Percentiles rank a stretch among this genome's conserved stretches.
Conservation (phyloP, 1,284 basidiomycete species). For the Microbotryum violaceum region DNA sequence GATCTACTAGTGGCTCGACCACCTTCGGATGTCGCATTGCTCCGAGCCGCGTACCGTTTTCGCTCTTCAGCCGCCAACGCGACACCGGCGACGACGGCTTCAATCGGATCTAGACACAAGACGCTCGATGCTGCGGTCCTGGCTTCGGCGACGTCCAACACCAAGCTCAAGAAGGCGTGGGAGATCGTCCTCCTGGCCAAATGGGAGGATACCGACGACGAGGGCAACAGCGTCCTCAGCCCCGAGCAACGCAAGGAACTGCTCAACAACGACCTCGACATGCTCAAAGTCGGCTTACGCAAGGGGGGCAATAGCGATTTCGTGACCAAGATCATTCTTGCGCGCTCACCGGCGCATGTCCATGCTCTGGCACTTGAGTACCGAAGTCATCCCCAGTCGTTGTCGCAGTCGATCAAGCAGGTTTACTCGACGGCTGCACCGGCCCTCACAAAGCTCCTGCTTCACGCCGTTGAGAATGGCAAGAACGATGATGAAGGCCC, state of each 20-base stretch:
- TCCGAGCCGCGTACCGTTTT: slow-evolving; percentile 22
- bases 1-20: slow-evolving; percentile 21
- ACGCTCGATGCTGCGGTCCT: slow-evolving; percentile 27
- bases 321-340: slow-evolving; percentile 26
- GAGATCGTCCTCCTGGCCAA: slow-evolving; percentile 21
- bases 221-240: neutral
- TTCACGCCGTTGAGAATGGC: slow-evolving; percentile 20
- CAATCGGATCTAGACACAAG: neutral
- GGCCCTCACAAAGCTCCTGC: slow-evolving; percentile 10
- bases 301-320: slow-evolving; percentile 24
- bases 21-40: slow-evolving; percentile 19
- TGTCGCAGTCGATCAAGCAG: slow-evolving; percentile 25
- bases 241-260: neutral
- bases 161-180: slow-evolving; percentile 21
- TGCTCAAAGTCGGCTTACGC: slow-evolving; percentile 25
- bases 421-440: slow-evolving; percentile 7
- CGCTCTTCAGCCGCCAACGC: slow-evolving; percentile 1
- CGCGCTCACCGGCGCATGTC: slow-evolving; percentile 23
- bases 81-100: neutral
- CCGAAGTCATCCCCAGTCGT: slow-evolving; percentile 2
- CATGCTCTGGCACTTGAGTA: slow-evolving; percentile 17
- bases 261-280: slow-evolving; percentile 24
- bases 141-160: slow-evolving; percentile 12
- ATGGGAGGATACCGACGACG: slow-evolving; percentile 20
- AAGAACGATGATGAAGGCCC: slow-evolving; percentile 12